Evolutionary conservation across 2,329 filamentous ascomycete species (phyloP), one percentile per base, ranked within the genome.

Genomic region (Pseudogymnoascus sp.): DNA sequence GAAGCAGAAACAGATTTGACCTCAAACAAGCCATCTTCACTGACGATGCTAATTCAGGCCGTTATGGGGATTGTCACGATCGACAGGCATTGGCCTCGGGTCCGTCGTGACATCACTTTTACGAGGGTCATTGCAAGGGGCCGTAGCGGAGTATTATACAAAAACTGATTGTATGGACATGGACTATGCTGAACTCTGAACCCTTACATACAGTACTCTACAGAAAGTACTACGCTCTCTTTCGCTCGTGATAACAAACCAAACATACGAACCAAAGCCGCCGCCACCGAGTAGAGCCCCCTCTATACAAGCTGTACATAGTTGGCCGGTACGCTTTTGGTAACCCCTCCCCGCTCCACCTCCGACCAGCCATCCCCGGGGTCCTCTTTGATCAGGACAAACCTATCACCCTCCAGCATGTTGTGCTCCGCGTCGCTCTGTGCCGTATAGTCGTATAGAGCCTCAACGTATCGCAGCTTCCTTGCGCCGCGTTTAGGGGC

Each of bases 321-420:
- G 75, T 91, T 96, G 38, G 93, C 93, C 53, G 95, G 95, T 62
- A 99, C 95, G 74, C 92, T 96, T 73, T 87, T 93, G 60, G 87
- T 91, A 42, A 87, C 80, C 1, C 93, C 93, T 17, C 91, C 92
- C 76, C 91, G 92, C 78, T 97, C 95, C 17, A 99, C 95, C 78
- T 97, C 95, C 28, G 88, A 91, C 95, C 95, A 99, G 0, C 95
- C 95, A 78, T 97, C 95, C 1, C 95, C 95, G 0, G 87, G 83
- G 73, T 97, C 93, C 64, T 90, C 87, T 71, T 87, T 92, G 66
- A 97, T 86, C 33, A 99, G 80, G 40, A 99, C 92, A 71, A 99
- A 96, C 61, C 87, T 84, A 76, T 99, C 95, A 0, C 95, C 95
- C 76, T 96, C 93, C 0, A 75, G 74, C 91, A 99, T 99, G 71